These are phyloP conservation scores for Pseudozyma pruni DNA, from an alignment of 1,284 basidiomycete species.

Conservation along the genomic window DNA sequence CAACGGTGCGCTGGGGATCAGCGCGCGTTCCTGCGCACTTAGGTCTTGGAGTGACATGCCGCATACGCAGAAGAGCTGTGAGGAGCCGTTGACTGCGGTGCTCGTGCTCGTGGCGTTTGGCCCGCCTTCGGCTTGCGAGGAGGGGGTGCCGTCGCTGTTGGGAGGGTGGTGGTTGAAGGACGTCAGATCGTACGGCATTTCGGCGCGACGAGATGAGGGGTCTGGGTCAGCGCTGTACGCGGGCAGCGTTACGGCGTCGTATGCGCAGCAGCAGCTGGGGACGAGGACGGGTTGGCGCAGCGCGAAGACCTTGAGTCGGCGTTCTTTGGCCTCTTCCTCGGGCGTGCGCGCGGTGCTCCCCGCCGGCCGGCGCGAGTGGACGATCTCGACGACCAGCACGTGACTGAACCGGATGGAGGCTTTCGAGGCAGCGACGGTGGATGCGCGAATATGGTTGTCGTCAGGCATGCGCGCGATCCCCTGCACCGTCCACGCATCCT, in stretches of 20 bases:
- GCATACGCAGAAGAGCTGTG: constrained; percentile 66
- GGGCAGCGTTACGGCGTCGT: constrained; percentile 65
- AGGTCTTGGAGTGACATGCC: constrained; percentile 64
- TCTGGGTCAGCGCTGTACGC: constrained; percentile 54
- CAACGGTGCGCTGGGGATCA: constrained; percentile 56
- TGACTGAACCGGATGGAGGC: constrained; percentile 63
- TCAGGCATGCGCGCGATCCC: constrained; percentile 66
- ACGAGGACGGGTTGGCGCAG: constrained; percentile 62
- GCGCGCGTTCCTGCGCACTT: constrained; percentile 51
- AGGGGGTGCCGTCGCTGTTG: constrained; percentile 6
- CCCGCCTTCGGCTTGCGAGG: constrained; percentile 5
- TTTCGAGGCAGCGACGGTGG: constrained; percentile 59
- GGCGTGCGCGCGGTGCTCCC: constrained; percentile 24
- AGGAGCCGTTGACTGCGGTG: constrained; percentile 46
- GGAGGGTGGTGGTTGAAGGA: constrained; percentile 30
- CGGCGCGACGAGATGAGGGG: constrained; percentile 19
- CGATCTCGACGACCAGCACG: constrained; percentile 64
- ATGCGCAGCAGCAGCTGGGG: constrained; percentile 66
- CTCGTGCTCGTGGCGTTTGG: constrained; percentile 44
- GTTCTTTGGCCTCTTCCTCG: constrained; percentile 41
- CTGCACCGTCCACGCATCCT: constrained; percentile 66
- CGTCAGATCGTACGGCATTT: constrained; percentile 57
- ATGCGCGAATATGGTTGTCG: constrained; percentile 64
- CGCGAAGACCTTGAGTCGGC: constrained; percentile 65
- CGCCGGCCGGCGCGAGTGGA: constrained; percentile 53